Percentiles rank a stretch among this genome's conserved stretches.
Conservation (phyloP, 805 yeast genomes). For the Sugiyamaella valdiviana region DNA sequence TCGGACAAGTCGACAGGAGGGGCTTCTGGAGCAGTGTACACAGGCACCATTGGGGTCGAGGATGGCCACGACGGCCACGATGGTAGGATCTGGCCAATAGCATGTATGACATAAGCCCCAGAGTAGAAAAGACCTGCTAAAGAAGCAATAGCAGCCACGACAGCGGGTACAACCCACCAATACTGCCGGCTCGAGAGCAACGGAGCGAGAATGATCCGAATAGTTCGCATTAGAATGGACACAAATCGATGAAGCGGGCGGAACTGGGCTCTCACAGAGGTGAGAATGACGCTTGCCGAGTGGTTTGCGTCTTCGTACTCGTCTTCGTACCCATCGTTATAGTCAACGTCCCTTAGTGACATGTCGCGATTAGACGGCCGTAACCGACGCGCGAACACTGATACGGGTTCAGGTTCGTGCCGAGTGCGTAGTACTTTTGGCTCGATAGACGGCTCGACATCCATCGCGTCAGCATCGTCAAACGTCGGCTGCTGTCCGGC, state of each 20-base stretch:
- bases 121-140: background rate
- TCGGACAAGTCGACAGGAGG: constrained; percentile 16
- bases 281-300: constrained; percentile 1
- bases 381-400: no score
- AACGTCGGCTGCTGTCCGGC: background rate
- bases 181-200: background rate
- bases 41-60: background rate
- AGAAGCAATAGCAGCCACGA: background rate
- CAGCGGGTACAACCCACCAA: constrained; percentile 2
- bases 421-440: background rate
- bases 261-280: background rate
- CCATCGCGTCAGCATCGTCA: background rate
- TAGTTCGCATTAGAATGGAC: background rate
- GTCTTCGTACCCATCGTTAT: no score
- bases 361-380: no score
- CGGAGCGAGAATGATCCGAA: background rate
- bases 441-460: background rate
- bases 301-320: constrained; percentile 4
- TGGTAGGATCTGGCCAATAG: background rate
- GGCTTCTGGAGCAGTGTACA: constrained; percentile 10
- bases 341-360: no score
- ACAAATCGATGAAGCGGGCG: constrained; percentile 1
- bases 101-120: background rate
- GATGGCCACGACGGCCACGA: background rate
- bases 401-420: background rate